A percentile compares a stretch with the other conserved stretches of the same genome.
These are phyloP conservation scores for Suaeda aralocaspica DNA, from an alignment of 148 eudicot species.

Conservation along the genomic window DNA sequence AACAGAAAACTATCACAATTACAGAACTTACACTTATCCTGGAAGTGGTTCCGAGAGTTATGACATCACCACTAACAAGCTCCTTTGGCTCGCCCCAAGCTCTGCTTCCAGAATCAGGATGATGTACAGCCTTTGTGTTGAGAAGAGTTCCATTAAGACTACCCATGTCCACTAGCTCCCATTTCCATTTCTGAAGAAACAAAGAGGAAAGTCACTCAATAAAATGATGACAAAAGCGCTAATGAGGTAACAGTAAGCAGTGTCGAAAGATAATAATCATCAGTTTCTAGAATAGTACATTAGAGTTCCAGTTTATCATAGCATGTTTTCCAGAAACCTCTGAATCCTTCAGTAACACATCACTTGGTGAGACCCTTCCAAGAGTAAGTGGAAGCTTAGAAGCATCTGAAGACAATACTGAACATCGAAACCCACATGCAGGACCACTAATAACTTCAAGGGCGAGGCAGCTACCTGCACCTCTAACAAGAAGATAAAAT, in stretches of 20 bases:
- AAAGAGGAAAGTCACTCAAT: slow-evolving; percentile 11
- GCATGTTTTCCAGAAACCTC: slow-evolving; percentile 98
- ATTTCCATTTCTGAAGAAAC: slow-evolving; percentile 63
- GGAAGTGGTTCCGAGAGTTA: slow-evolving; percentile 88
- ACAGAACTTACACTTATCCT: slow-evolving; percentile 52
- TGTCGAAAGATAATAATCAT: neutral
- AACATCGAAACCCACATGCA: slow-evolving; percentile 56
- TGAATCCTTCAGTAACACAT: slow-evolving; percentile 65
- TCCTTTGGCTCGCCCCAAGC: slow-evolving; percentile 84
- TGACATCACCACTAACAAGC: slow-evolving; percentile 70
- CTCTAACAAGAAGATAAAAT: slow-evolving; percentile 64
- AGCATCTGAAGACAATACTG: slow-evolving; percentile 53
- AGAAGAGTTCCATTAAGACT: slow-evolving; percentile 91
- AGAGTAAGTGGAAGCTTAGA: slow-evolving; percentile 81
- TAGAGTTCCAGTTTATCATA: slow-evolving; percentile 77
- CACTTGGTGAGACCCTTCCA: slow-evolving; percentile 91
- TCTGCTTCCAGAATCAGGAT: slow-evolving; percentile 73
- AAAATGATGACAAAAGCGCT: neutral
- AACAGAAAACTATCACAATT: neutral
- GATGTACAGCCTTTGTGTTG: slow-evolving; percentile 61
- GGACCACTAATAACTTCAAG: slow-evolving; percentile 91
- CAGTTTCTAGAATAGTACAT: slow-evolving; percentile 38
- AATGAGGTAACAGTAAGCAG: neutral
- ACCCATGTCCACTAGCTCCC: slow-evolving; percentile 98
- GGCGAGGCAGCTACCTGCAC: slow-evolving; percentile 84